phyloP scores from a whole-genome alignment of 2,329 filamentous ascomycete genomes.

The Leptodontidium sp. region DNA sequence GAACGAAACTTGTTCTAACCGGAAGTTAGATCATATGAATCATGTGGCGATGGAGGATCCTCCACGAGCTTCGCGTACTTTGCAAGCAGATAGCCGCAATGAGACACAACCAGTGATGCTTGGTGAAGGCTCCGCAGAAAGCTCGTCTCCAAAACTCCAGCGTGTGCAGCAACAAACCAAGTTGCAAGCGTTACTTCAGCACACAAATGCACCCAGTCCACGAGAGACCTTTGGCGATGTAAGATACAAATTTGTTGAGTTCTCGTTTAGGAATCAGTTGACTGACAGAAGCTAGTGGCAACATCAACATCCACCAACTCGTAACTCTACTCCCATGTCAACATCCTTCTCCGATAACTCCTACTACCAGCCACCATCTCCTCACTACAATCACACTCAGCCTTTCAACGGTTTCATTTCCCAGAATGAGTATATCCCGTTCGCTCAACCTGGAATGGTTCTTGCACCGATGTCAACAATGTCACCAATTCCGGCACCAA shows the following conservation, averaged over 20 bases:
- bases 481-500: neutral
- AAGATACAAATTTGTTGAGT: neutral
- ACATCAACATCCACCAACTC: neutral
- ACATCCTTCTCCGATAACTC: slow-evolving; percentile 3
- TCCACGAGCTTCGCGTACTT: slow-evolving; percentile 15
- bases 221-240: neutral
- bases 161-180: neutral
- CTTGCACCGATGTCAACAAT: slow-evolving; percentile 21
- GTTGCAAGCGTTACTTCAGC: neutral
- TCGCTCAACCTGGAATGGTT: slow-evolving; percentile 8
- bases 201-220: neutral
- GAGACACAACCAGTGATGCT: slow-evolving; percentile 33
- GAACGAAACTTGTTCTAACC: neutral
- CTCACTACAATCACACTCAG: neutral
- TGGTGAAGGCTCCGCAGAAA: slow-evolving; percentile 15
- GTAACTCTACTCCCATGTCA: slow-evolving; percentile 4
- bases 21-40: slow-evolving; percentile 35
- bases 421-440: neutral
- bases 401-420: neutral
- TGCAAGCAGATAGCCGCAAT: slow-evolving; percentile 41
- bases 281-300: neutral
- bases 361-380: slow-evolving; percentile 16
- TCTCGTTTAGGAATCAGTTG: neutral
- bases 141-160: neutral
- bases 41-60: slow-evolving; percentile 32